phyloP scores from a whole-genome alignment of 352 stramenopile species.

The Phytophthora cactorum region DNA sequence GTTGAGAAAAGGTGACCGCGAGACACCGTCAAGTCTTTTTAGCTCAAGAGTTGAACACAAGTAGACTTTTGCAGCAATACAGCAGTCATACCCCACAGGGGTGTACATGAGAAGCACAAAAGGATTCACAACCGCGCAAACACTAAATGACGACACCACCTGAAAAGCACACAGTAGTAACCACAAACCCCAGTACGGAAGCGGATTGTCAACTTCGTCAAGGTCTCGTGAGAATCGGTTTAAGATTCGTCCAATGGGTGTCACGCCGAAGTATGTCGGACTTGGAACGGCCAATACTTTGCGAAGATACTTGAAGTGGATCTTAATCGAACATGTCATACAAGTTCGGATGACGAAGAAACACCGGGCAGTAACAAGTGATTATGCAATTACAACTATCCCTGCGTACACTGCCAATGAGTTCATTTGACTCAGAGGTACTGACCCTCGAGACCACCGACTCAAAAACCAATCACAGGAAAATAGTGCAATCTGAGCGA shows the following conservation, averaged over 20 bases:
- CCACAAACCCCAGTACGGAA: conserved; percentile 60
- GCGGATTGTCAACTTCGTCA: conserved; percentile 58
- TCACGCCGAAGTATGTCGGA: conserved; percentile 71
- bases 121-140: conserved; percentile 52
- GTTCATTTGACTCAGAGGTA: conserved; percentile 41
- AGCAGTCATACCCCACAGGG: conserved; percentile 34
- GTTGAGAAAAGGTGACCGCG: conserved; percentile 90
- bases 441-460: conserved; percentile 43
- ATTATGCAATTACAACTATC: conserved; percentile 35
- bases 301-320: conserved; percentile 52
- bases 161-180: conserved; percentile 55
- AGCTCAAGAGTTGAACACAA: conserved; percentile 84
- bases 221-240: conserved; percentile 71
- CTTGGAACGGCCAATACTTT: conserved; percentile 59
- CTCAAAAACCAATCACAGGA: conserved; percentile 62
- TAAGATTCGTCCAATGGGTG: conserved; percentile 61
- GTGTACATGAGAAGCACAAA: conserved; percentile 60
- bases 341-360: conserved; percentile 53
- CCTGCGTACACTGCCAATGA: conserved; percentile 45
- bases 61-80: conserved; percentile 72
- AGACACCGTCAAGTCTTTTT: conserved; percentile 93
- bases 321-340: conserved; percentile 46
- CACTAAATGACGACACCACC: conserved; percentile 39
- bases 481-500: conserved; percentile 50
- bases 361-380: conserved; percentile 47